These are phyloP conservation scores for Blastocystis sp. DNA, from an alignment of 352 stramenopile genomes.

Conservation along the genomic window DNA sequence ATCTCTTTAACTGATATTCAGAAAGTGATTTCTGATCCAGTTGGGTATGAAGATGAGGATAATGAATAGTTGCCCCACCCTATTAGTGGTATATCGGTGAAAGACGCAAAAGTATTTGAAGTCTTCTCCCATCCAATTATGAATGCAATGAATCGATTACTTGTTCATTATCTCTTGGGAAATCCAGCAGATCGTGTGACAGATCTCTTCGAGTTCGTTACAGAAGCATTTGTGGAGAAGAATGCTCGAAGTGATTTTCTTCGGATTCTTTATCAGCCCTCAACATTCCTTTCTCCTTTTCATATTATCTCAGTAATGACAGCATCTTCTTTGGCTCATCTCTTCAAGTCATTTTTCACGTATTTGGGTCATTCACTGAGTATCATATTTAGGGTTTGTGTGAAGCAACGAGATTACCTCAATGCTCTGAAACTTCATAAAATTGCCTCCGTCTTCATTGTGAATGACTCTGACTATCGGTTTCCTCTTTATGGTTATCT, in stretches of 20 bases:
- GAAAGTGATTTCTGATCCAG: no score
- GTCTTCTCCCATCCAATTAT: slow-evolving; percentile 35
- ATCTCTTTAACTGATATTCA: no score
- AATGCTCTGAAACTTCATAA: slow-evolving; percentile 20
- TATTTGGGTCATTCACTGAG: not conserved
- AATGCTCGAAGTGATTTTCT: not conserved
- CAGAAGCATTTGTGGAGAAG: not conserved
- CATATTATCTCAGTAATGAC: not conserved
- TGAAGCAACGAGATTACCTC: slow-evolving; percentile 36
- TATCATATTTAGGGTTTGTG: slow-evolving; percentile 1
- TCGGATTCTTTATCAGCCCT: not conserved
- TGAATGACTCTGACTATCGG: not conserved
- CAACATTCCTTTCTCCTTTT: not conserved
- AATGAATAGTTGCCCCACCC: no score
- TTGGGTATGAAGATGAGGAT: no score
- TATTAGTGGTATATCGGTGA: no score
- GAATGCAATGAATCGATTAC: not conserved
- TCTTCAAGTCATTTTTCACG: not conserved
- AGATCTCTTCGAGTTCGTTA: not conserved
- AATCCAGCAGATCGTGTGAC: not conserved
- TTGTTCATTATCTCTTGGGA: not conserved
- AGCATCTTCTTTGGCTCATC: not conserved
- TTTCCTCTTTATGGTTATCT: slow-evolving; percentile 36
- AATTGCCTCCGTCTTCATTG: not conserved
- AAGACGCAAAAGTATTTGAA: not conserved